phyloP scores from a whole-genome alignment of 495 filamentous ascomycete species.

The Aspergillus carlsbadensis region DNA sequence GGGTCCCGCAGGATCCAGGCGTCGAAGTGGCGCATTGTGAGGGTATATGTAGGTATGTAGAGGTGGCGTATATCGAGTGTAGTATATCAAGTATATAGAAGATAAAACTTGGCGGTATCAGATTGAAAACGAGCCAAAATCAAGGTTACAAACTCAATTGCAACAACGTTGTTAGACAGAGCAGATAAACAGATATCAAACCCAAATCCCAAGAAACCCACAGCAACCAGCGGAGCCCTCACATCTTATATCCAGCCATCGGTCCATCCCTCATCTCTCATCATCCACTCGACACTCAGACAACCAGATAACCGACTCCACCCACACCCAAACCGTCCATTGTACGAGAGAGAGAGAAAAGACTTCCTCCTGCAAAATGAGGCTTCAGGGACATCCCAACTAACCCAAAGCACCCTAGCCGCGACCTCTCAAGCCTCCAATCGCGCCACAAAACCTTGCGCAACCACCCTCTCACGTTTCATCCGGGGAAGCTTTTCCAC shows the following conservation, averaged over 20 bases:
- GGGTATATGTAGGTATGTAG: neutral
- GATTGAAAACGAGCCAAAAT: slow-evolving; percentile 10
- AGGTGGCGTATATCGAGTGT: neutral
- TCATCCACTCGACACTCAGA: neutral
- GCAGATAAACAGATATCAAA: too few species aligned
- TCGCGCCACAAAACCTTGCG: neutral
- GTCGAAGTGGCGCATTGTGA: slow-evolving; percentile 46
- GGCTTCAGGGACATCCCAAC: slow-evolving; percentile 1
- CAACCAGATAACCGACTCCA: neutral
- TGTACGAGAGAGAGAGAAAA: too few species aligned
- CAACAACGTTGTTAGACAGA: neutral
- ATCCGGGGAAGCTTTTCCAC: slow-evolving; percentile 3
- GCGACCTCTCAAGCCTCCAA: neutral
- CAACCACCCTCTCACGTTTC: neutral
- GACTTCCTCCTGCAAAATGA: too few species aligned
- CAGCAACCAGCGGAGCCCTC: too few species aligned
- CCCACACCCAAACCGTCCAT: neutral
- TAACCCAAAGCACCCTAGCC: neutral
- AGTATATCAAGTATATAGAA: slow-evolving; percentile 2
- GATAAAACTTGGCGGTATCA: neutral
- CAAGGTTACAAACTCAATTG: neutral
- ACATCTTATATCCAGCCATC: neutral
- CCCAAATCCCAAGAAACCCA: too few species aligned
- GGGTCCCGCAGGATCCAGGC: slow-evolving; percentile 47
- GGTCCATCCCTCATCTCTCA: neutral